phyloP scores from a whole-genome alignment of 495 filamentous ascomycete species.

The Aspergillus campestris region DNA sequence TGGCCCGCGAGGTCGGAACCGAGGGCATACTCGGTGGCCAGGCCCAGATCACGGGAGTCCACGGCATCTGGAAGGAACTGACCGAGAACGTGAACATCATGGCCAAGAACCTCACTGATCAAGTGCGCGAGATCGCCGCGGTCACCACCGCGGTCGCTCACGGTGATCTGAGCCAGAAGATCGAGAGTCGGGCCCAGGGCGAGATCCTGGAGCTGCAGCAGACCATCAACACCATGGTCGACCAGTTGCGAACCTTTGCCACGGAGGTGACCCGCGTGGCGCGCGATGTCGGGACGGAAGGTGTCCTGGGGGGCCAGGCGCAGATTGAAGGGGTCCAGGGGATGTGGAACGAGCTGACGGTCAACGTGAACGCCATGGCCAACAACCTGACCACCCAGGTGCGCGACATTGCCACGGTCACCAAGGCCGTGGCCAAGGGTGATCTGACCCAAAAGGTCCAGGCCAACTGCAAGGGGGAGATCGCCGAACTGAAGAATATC shows the following conservation, averaged over 20 bases:
- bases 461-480: conserved; percentile 94
- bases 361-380: conserved; percentile 98
- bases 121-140: conserved; percentile 93
- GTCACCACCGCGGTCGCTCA: conserved; percentile 96
- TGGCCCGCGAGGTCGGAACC: conserved; percentile 94
- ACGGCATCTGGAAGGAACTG: conserved; percentile 97
- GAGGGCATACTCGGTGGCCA: conserved; percentile 97
- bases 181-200: conserved; percentile 85
- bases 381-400: conserved; percentile 97
- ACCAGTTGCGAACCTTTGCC: conserved; percentile 93
- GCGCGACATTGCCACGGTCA: conserved; percentile 95
- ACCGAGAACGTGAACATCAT: conserved; percentile 98
- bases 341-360: conserved; percentile 94
- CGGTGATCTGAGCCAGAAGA: conserved; percentile 93
- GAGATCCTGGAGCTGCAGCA: conserved; percentile 95
- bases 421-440: conserved; percentile 94
- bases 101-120: conserved; percentile 77
- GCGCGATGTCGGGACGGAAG: conserved; percentile 93
- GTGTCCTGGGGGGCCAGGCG: conserved; percentile 92
- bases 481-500: conserved; percentile 88
- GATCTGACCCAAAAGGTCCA: conserved; percentile 96
- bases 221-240: conserved; percentile 99
- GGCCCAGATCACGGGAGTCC: conserved; percentile 86
- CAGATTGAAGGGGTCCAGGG: conserved; percentile 81
- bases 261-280: conserved; percentile 95